These are phyloP conservation scores for Cenchrus americanus DNA, from an alignment of 176 grass and related monocot species.

Conservation along the genomic window DNA sequence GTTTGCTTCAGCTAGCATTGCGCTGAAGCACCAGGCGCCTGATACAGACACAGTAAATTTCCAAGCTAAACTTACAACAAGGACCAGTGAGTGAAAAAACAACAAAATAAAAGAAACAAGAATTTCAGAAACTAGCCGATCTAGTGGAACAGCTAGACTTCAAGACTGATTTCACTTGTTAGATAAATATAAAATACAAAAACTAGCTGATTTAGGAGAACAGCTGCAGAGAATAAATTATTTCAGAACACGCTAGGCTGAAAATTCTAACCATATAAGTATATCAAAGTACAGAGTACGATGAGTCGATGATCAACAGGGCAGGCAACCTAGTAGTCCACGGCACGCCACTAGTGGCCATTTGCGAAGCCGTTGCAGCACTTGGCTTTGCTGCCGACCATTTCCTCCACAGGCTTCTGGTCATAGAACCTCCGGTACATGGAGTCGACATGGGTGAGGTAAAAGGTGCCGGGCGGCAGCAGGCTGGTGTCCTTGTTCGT, in stretches of 20 bases:
- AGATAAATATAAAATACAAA: constrained; percentile 21
- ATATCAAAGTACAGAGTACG: constrained; percentile 7
- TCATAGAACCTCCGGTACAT: constrained; percentile 77
- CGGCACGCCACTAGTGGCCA: constrained; percentile 30
- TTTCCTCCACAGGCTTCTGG: constrained; percentile 39
- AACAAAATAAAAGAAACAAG: background rate
- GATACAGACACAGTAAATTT: background rate
- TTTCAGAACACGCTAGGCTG: constrained; percentile 21
- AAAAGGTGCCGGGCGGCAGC: constrained; percentile 65
- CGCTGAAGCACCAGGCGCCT: background rate
- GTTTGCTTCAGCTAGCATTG: background rate
- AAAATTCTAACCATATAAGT: background rate
- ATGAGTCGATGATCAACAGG: background rate
- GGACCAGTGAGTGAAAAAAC: background rate
- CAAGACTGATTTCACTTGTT: background rate
- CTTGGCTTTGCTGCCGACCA: background rate
- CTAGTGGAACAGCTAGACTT: too few species aligned
- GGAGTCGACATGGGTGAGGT: constrained; percentile 65
- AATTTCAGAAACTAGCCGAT: background rate
- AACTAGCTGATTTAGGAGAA: background rate
- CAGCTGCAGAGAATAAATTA: constrained; percentile 33
- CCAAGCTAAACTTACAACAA: background rate
- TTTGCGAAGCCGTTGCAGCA: constrained; percentile 42
- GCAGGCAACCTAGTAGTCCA: background rate
- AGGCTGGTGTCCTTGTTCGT: constrained; percentile 64